Evolutionary conservation across 306 rosid species (phyloP), one percentile per base, ranked within the genome.

Genomic region (Acacia melanoxylon): DNA sequence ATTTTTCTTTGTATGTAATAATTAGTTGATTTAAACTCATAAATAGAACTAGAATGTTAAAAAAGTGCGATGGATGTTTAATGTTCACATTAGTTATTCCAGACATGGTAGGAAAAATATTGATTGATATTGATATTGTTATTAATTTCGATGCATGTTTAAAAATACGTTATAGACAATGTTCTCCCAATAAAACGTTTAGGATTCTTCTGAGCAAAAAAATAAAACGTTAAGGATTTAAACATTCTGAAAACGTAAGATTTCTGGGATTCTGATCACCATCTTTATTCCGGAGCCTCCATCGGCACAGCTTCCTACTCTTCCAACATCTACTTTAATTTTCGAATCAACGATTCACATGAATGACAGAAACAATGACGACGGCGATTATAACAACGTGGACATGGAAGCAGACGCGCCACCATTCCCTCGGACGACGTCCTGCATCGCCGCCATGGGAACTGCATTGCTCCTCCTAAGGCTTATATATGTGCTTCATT

Each of bases 371-470:
- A 2, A 74, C 49, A 10, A 74, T 37, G 8, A 74, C 76, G 20
- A 35, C 33, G 67, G 11, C 6, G 45, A 51, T 37, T 5, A 74
- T 69, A 51, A 63, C 35, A 74, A 20, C 10, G 33, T 61, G 27
- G 27, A 25, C 17, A 22, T 7, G 3, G n/a, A 48, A 75, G 54
- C 22, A 16, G 48, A 68, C 4, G 1, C 76, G 22, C 71, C 81
- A 31, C 81, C 85, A 68, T 68, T 70, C 4, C 85, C 81, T 76
- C 73, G 78, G 25, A 0, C 27, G 0, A 1, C 51, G 40, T 24
- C 73, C 56, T 82, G 10, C 78, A n/a, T 82, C 15, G 24, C 22
- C 27, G 72, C 85, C 51, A 65, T 77, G 24, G 49, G 68, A 20
- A 46, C 17, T 7, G 16, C 44, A 35, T 15, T 35, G 31, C 51